Evolutionary conservation across 371 early-diverging fungal genomes (phyloP).

Genomic region (Mortierella sp.): DNA sequence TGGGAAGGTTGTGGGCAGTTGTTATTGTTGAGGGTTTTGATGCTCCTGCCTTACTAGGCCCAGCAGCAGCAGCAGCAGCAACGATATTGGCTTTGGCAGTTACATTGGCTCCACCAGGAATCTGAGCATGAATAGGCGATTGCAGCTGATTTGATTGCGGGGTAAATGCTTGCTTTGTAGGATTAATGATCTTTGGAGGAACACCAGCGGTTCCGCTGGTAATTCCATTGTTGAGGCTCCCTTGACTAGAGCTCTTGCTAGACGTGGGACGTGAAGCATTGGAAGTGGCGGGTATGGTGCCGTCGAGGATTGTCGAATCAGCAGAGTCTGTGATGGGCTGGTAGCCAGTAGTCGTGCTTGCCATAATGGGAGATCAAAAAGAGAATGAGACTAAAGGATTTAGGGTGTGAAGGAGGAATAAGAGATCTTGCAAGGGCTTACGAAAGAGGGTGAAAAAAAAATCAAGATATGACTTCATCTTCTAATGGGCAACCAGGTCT

Average conservation of each 20-base stretch:
- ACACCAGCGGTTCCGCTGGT: slow-evolving; percentile 45
- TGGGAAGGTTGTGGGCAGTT: slow-evolving; percentile 29
- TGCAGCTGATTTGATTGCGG: slow-evolving; percentile 34
- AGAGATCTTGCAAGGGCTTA: background rate
- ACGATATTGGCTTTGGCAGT: slow-evolving; percentile 28
- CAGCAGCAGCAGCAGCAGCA: slow-evolving; percentile 8
- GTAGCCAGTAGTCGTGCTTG: slow-evolving; percentile 29
- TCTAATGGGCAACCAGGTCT: background rate
- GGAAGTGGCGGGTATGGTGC: slow-evolving; percentile 6
- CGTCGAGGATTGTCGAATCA: slow-evolving; percentile 7
- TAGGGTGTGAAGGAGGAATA: no score
- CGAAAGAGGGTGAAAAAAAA: background rate
- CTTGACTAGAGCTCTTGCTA: slow-evolving; percentile 34
- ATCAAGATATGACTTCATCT: slow-evolving; percentile 6
- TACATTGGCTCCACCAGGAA: slow-evolving; percentile 39
- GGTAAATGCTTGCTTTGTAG: slow-evolving; percentile 49
- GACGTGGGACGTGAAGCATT: slow-evolving; percentile 7
- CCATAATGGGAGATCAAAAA: slow-evolving; percentile 20
- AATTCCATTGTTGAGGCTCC: slow-evolving; percentile 18
- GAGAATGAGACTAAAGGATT: background rate
- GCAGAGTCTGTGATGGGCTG: slow-evolving; percentile 26
- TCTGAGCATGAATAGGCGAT: slow-evolving; percentile 48
- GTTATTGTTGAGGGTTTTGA: slow-evolving; percentile 11
- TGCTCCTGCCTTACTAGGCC: slow-evolving; percentile 4
- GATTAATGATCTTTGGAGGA: slow-evolving; percentile 57